Conservation (phyloP, 345 rosid genomes). For the Jatropha curcas region DNA sequence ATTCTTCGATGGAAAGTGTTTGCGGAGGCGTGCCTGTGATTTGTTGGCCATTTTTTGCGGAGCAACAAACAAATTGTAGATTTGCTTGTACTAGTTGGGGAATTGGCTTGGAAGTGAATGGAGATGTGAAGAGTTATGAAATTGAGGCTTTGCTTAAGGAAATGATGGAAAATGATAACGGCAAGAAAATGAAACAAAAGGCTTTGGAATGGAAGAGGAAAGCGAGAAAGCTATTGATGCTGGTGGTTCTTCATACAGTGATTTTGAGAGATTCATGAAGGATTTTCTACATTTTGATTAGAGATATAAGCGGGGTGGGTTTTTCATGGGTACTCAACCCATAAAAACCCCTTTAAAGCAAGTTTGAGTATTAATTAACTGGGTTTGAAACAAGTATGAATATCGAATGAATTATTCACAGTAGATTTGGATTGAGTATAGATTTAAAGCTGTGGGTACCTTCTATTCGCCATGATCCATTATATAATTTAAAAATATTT, state of each 20-base stretch:
- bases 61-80: conserved; percentile 31
- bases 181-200: conserved; percentile 1
- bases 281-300: conserved; percentile 1
- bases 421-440: too few species aligned
- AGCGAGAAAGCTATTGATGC: not conserved
- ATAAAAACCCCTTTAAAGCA: too few species aligned
- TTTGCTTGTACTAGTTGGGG: conserved; percentile 27
- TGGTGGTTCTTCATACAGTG: conserved; percentile 4
- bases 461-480: too few species aligned
- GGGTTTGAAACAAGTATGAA: too few species aligned
- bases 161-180: conserved; percentile 13
- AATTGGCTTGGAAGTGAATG: conserved; percentile 28
- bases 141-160: conserved; percentile 19
- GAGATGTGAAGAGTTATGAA: conserved; percentile 24
- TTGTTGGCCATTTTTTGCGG: conserved; percentile 38
- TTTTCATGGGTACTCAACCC: too few species aligned
- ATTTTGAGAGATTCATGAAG: conserved; percentile 1
- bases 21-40: conserved; percentile 23
- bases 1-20: conserved; percentile 29
- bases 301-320: too few species aligned
- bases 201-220: conserved; percentile 7
- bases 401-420: too few species aligned
- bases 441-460: too few species aligned
- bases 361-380: too few species aligned
- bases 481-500: too few species aligned